Evolutionary conservation across 208 protist genomes (phyloP).

Genomic region (Trypanosoma lewisi): DNA sequence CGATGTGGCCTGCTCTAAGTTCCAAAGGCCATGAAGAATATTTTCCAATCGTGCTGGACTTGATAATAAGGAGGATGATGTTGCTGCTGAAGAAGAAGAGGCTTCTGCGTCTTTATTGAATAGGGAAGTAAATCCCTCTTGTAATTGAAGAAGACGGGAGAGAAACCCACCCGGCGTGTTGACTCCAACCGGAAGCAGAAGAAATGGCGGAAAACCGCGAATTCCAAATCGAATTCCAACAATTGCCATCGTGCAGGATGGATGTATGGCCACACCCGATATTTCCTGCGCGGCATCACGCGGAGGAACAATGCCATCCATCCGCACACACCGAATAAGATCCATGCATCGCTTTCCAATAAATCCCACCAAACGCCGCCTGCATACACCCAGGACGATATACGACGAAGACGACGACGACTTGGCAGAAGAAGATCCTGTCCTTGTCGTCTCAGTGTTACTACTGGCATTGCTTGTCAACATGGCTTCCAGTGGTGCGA

Average conservation of each 20-base stretch:
- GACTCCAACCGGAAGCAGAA: slow-evolving; percentile 39
- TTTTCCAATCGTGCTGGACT: background rate
- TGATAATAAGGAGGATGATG: background rate
- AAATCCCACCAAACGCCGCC: slow-evolving; percentile 46
- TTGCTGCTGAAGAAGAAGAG: background rate
- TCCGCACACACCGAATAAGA: slow-evolving; percentile 47
- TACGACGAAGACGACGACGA: no score
- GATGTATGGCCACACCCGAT: slow-evolving; percentile 57
- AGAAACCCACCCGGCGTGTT: slow-evolving; percentile 21
- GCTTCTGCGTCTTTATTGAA: background rate
- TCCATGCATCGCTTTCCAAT: slow-evolving; percentile 23
- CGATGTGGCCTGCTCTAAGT: slow-evolving; percentile 20
- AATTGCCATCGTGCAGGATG: slow-evolving; percentile 47
- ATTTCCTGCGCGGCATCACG: slow-evolving; percentile 30
- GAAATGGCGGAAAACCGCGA: slow-evolving; percentile 28
- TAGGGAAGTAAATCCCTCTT: slow-evolving; percentile 12
- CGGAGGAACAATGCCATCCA: slow-evolving; percentile 32
- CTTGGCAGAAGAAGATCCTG: no score
- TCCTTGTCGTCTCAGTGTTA: background rate
- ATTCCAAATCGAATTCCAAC: slow-evolving; percentile 38
- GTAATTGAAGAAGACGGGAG: slow-evolving; percentile 20
- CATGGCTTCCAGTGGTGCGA: background rate
- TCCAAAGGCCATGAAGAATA: slow-evolving; percentile 22
- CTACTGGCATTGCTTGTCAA: no score
- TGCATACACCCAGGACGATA: slow-evolving; percentile 44